Evolutionary conservation across 129 eudicot species (phyloP).

Genomic region (Scalesia atractyloides): DNA sequence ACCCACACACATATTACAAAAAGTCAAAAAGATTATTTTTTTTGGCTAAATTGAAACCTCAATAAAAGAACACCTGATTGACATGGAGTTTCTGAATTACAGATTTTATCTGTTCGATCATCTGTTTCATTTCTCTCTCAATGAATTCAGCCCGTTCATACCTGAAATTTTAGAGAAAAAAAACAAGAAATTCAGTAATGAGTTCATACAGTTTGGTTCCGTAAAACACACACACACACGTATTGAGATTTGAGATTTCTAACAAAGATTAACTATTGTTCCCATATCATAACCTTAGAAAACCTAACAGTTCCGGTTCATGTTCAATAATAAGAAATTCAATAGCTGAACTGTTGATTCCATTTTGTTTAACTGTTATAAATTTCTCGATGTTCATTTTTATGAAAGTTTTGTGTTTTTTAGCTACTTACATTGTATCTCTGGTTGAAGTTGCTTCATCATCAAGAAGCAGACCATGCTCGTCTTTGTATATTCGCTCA

Average conservation of each 20-base stretch:
- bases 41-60: too few species aligned
- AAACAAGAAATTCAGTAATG: too few species aligned
- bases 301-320: background rate
- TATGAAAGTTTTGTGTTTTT: background rate
- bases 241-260: too few species aligned
- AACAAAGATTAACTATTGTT: background rate
- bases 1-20: too few species aligned
- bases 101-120: conserved; percentile 73
- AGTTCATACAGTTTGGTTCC: too few species aligned
- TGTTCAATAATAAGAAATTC: background rate
- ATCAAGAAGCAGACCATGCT: conserved; percentile 81
- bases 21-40: too few species aligned
- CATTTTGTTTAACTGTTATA: background rate
- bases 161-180: conserved; percentile 44
- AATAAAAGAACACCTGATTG: conserved; percentile 51
- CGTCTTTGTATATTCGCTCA: conserved; percentile 89
- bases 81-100: conserved; percentile 77
- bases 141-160: conserved; percentile 83
- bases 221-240: too few species aligned
- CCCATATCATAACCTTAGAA: background rate
- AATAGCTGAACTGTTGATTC: background rate
- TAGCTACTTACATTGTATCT: conserved; percentile 81
- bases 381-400: too few species aligned
- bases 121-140: conserved; percentile 85
- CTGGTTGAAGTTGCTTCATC: conserved; percentile 95